These are phyloP conservation scores for Lunasporangiospora selenospora DNA, from an alignment of 192 early-diverging fungal species.

Conservation along the genomic window DNA sequence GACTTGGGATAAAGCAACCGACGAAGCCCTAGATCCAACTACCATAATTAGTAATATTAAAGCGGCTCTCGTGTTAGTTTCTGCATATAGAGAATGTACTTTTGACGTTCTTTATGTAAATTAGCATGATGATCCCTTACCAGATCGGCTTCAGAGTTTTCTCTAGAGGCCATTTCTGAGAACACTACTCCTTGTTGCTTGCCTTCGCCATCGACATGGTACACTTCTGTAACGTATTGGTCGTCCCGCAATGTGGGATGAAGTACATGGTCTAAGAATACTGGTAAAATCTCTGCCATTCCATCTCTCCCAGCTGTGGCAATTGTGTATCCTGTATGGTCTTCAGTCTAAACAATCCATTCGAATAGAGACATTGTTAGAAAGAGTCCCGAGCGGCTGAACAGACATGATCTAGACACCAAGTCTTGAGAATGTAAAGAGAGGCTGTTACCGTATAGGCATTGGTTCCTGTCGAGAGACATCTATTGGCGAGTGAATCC, in stretches of 20 bases:
- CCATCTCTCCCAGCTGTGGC: constrained; percentile 68
- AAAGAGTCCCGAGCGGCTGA: no score
- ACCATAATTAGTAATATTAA: neutral
- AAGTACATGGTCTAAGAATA: constrained; percentile 84
- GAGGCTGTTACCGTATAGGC: constrained; percentile 63
- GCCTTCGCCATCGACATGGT: constrained; percentile 74
- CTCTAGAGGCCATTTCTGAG: constrained; percentile 75
- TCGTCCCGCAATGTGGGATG: constrained; percentile 72
- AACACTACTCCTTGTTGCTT: constrained; percentile 84
- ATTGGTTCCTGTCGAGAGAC: constrained; percentile 81
- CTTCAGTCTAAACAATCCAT: constrained; percentile 29
- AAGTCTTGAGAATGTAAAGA: no score
- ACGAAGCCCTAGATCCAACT: constrained; percentile 62
- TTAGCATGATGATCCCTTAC: constrained; percentile 21
- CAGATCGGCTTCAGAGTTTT: constrained; percentile 75
- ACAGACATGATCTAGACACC: no score
- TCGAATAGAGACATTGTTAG: no score
- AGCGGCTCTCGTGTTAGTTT: neutral
- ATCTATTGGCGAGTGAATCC: constrained; percentile 75
- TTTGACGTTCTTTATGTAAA: no score
- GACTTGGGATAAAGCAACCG: constrained; percentile 51
- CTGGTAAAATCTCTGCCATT: constrained; percentile 74
- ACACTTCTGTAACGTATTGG: constrained; percentile 84
- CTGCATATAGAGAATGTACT: no score
- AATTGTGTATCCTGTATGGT: constrained; percentile 78